These are phyloP conservation scores for Leishmania tropica DNA, from an alignment of 208 protist species.

Conservation along the genomic window DNA sequence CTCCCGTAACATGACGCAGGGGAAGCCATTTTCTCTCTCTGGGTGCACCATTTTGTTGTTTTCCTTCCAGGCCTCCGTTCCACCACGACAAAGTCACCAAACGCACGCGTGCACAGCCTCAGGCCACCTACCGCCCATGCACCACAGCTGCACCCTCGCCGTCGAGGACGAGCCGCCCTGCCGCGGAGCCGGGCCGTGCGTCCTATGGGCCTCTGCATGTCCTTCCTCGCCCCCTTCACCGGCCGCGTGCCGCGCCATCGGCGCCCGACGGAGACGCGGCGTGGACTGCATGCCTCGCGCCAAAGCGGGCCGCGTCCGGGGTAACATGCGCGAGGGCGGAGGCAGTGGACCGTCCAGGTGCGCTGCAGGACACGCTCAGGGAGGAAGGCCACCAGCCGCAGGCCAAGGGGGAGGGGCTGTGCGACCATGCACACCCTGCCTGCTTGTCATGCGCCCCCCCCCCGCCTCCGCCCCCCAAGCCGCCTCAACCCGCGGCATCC, in stretches of 20 bases:
- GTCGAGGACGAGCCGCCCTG: not conserved
- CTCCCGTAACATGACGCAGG: too few relatives aligned
- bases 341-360: not conserved
- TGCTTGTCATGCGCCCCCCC: too few relatives aligned
- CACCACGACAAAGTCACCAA: not conserved
- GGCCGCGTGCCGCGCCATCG: not conserved
- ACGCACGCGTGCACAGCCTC: not conserved
- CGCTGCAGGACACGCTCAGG: not conserved
- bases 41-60: not conserved
- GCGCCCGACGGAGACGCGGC: not conserved
- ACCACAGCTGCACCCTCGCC: not conserved
- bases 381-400: not conserved
- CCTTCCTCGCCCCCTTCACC: not conserved
- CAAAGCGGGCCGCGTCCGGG: too few relatives aligned
- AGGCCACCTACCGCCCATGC: not conserved
- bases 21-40: too few relatives aligned
- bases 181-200: too few relatives aligned
- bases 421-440: too few relatives aligned
- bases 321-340: not conserved
- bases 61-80: not conserved
- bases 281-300: not conserved
- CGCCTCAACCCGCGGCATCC: too few relatives aligned
- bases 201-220: too few relatives aligned
- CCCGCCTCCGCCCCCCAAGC: too few relatives aligned
- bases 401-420: too few relatives aligned